A percentile compares a stretch with the other conserved stretches of the same genome.
These are phyloP conservation scores for Aphanocladium album DNA, from an alignment of 2,329 filamentous ascomycete species.

Conservation along the genomic window DNA sequence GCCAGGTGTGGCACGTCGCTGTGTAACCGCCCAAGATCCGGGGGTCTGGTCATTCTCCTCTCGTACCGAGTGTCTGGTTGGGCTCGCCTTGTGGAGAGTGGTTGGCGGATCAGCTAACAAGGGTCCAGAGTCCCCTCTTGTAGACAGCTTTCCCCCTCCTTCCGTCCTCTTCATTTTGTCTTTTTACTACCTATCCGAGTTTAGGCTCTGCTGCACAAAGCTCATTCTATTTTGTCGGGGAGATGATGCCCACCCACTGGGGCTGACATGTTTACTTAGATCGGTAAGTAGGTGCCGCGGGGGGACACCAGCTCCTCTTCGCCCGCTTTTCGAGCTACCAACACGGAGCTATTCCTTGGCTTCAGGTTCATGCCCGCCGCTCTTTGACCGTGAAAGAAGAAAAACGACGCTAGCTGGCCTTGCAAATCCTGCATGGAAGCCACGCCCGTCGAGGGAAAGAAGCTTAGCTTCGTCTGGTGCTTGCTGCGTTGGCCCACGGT, in stretches of 20 bases:
- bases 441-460: background rate
- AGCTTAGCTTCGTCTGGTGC: background rate
- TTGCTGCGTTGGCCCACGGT: background rate
- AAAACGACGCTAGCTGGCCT: too few relatives aligned
- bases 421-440: too few relatives aligned
- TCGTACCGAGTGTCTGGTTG: background rate
- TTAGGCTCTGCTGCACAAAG: background rate
- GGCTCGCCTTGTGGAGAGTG: background rate
- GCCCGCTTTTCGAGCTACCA: too few relatives aligned
- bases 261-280: background rate
- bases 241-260: background rate
- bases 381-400: background rate
- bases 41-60: background rate
- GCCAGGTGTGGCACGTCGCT: background rate
- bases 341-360: background rate
- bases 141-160: background rate
- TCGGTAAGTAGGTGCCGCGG: background rate
- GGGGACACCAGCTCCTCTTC: too few relatives aligned
- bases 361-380: background rate
- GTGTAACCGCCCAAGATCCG: background rate
- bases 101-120: background rate
- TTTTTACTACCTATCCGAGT: background rate
- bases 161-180: background rate
- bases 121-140: background rate
- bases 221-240: background rate